Base-by-base conservation (phyloP, 2,329 filamentous ascomycete genomes). In the Microdochium bolleyi region DNA sequence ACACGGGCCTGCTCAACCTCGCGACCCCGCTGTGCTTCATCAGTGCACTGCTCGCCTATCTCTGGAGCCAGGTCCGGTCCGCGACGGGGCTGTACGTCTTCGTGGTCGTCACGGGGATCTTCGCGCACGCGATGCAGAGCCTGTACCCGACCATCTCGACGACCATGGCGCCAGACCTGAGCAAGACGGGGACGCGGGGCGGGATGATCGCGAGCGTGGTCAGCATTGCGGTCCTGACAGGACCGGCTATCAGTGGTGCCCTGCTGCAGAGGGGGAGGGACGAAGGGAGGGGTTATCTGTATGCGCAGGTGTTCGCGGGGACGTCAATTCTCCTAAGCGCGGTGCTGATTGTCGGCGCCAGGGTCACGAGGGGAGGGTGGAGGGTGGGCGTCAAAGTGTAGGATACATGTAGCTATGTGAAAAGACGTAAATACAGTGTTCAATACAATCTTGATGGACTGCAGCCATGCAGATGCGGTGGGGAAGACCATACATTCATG, bases 91-190 rank as follows among this genome's bases (percentile, higher is more conserved):
- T 79, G 38, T 75, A 76, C 56, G 66, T 63, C 3, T 79, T 78
- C 58, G 67, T 73, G 1, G 62, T 67, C 1, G 61, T 76, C 48
- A 78, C 75, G 55, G 78, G 79, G 2, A 60, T 80, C 11, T 68
- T 70, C 10, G 72, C 68, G 0, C 73, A 73, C 1, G 73, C 68
- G 1, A 70, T 77, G n/a, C 74, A 77, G 58, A 67, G 68, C 0
- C 60, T 79, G 9, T 77, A 77, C 54, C 74, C 75, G 0, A 73
- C 72, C 2, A 72, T 70, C 1, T 52, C 76, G 30, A 70, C 68
- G 50, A 73, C 70, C 48, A 60, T 64, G 24, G 58, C 56, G 8
- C 51, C 53, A 2, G 59, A 62, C 54, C 46, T 60, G 11, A 52
- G 46, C 4, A 60, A 59, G 46, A 56, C 56, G 50, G 62, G 62